Conservation (phyloP, 495 filamentous ascomycete genomes). For the Delitschia confertaspora region DNA sequence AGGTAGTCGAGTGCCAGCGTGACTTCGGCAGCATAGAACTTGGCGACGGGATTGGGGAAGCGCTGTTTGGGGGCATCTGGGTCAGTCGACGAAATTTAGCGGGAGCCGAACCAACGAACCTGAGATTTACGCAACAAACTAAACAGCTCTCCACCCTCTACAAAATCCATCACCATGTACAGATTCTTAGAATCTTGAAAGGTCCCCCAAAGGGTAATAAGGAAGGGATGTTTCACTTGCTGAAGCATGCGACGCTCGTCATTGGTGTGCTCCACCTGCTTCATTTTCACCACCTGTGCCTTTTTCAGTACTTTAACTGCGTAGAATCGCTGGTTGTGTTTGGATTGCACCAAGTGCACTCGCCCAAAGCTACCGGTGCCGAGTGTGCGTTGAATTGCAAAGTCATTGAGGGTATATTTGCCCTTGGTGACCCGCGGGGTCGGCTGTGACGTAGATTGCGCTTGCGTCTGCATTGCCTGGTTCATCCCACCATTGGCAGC, state of each 20-base stretch:
- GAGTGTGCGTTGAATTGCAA: conserved; percentile 76
- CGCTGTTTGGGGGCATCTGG: conserved; percentile 47
- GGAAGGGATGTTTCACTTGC: conserved; percentile 91
- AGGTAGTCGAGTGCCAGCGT: conserved; percentile 92
- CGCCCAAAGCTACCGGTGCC: conserved; percentile 96
- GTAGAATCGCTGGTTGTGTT: conserved; percentile 95
- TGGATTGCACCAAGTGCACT: conserved; percentile 92
- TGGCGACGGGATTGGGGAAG: conserved; percentile 96
- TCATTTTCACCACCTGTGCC: conserved; percentile 98
- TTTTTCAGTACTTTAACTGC: conserved; percentile 98
- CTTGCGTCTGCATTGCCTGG: conserved; percentile 4
- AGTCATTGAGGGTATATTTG: conserved; percentile 92
- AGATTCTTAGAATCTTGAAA: conserved; percentile 92
- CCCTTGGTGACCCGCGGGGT: conserved; percentile 71
- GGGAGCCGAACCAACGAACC: conserved; percentile 48
- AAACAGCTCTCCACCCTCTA: conserved; percentile 97
- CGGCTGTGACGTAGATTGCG: conserved; percentile 16
- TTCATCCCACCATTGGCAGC: conserved; percentile 17
- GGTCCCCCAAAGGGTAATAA: conserved; percentile 96
- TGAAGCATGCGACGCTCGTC: conserved; percentile 93
- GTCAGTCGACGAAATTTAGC: neutral
- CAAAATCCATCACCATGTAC: conserved; percentile 99
- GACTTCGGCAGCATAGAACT: conserved; percentile 97
- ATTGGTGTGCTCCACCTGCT: conserved; percentile 98
- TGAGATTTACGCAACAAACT: conserved; percentile 92